A percentile compares a stretch with the other conserved stretches of the same genome.
Evolutionary conservation across 1,284 basidiomycete species (phyloP).

Genomic region (Heliocybe sulcata): DNA sequence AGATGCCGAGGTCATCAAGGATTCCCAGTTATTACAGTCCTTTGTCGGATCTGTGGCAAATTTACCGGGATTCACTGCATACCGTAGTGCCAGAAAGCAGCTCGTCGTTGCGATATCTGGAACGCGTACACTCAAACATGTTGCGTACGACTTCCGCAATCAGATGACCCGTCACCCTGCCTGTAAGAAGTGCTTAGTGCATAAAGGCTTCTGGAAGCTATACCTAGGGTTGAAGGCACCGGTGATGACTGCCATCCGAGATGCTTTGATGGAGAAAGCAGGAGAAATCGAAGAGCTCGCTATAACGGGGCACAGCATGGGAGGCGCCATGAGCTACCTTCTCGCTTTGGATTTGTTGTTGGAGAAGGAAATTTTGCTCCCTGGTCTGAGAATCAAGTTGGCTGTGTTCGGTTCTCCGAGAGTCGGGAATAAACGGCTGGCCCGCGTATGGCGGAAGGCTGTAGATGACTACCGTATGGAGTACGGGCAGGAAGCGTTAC

Average conservation of each 20-base stretch:
- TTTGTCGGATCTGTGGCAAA: slow-evolving; percentile 32
- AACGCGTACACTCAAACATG: slow-evolving; percentile 32
- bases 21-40: slow-evolving; percentile 23
- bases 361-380: slow-evolving; percentile 12
- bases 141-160: slow-evolving; percentile 34
- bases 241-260: slow-evolving; percentile 62
- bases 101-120: slow-evolving; percentile 42
- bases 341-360: slow-evolving; percentile 37
- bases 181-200: slow-evolving; percentile 27
- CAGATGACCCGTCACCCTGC: slow-evolving; percentile 29
- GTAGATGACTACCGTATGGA: slow-evolving; percentile 24
- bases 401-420: slow-evolving; percentile 43
- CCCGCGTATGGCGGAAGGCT: slow-evolving; percentile 31
- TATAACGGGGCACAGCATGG: slow-evolving; percentile 34
- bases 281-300: slow-evolving; percentile 30
- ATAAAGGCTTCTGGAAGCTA: slow-evolving; percentile 45
- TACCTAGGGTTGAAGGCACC: slow-evolving; percentile 35
- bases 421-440: slow-evolving; percentile 34
- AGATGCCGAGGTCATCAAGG: slow-evolving; percentile 31
- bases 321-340: slow-evolving; percentile 38
- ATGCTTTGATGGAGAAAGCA: slow-evolving; percentile 47
- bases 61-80: slow-evolving; percentile 35
- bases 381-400: slow-evolving; percentile 27
- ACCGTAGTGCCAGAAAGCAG: slow-evolving; percentile 31
- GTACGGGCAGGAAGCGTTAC: slow-evolving; percentile 29